Base-by-base conservation (phyloP, 2,329 filamentous ascomycete species). In the Ophioceras dolichostomum region DNA sequence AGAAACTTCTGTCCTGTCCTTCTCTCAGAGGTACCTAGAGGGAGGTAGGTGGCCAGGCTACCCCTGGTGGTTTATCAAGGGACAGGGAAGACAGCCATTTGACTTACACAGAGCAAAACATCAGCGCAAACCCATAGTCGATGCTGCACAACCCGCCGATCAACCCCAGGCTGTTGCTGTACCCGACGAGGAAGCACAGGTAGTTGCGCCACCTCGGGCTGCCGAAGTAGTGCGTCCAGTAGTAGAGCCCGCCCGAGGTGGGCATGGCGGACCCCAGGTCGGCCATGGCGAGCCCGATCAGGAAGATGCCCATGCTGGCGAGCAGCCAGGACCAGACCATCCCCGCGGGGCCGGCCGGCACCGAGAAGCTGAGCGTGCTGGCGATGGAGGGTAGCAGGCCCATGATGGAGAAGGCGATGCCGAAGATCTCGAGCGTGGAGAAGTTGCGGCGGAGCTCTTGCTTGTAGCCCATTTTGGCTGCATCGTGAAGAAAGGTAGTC, bases 271-370 rank as follows among this genome's bases (percentile, higher is more conserved):
- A 66, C 16, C 64, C 64, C 40, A 70, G 52, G 49, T 69, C 66
- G 21, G 66, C 64, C 65, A 78, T 74, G 17, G 73, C 70, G 31
- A 77, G 56, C 3, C 71, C 70, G 36, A 78, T 71, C 22, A 73
- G 51, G 43, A 77, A 71, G 42, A 76, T 75, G 44, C 72, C 69
- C 18, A 56, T 59, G 38, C 65, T 69, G 10, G 72, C 71, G n/a
- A 67, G 51, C 41, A 77, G 68, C 73, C 72, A 77, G 2, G 68
- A 67, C 71, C 73, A 77, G 38, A 77, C 70, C 64, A 77, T 72
- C 4, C 73, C 73, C 3, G 65, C 70, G 1, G 72, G 72, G 0
- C 73, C 73, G 5, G 71, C 67, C 2, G 73, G 70, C 29, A 78
- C 59, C 4, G 70, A 74, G 45, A 76, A 77, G 0, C 69, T 50